Conservation (phyloP, 2,329 filamentous ascomycete species). For the Ophiostoma perfectum region DNA sequence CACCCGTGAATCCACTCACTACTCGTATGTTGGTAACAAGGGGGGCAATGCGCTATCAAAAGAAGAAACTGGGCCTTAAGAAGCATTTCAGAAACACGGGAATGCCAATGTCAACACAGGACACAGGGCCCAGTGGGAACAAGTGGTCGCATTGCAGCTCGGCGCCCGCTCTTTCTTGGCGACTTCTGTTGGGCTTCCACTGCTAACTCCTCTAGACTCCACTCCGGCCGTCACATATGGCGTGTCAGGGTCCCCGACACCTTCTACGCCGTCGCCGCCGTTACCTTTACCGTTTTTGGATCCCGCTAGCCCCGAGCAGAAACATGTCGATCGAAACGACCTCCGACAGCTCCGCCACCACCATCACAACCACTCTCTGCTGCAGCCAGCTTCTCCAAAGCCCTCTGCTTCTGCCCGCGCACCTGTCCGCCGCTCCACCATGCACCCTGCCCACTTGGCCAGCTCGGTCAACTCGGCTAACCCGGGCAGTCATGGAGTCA, state of each 20-base stretch:
- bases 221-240: conserved; percentile 48
- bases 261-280: conserved; percentile 27
- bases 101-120: background rate
- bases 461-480: conserved; percentile 45
- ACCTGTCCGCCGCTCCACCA: conserved; percentile 9
- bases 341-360: background rate
- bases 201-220: conserved; percentile 37
- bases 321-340: conserved; percentile 38
- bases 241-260: conserved; percentile 52
- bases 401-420: background rate
- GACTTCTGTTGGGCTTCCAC: background rate
- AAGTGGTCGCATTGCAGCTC: background rate
- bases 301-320: conserved; percentile 40
- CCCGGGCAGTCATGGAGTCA: conserved; percentile 32
- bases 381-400: background rate
- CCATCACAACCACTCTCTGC: background rate
- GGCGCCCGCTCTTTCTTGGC: background rate
- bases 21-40: conserved; percentile 31
- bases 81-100: background rate
- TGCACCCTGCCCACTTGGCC: conserved; percentile 38
- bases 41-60: background rate
- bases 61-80: background rate
- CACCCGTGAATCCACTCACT: conserved; percentile 53
- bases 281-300: conserved; percentile 4
- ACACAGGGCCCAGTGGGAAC: background rate